Evolutionary conservation across 371 early-diverging fungal genomes (phyloP).

Genomic region (Zychaea mexicana): DNA sequence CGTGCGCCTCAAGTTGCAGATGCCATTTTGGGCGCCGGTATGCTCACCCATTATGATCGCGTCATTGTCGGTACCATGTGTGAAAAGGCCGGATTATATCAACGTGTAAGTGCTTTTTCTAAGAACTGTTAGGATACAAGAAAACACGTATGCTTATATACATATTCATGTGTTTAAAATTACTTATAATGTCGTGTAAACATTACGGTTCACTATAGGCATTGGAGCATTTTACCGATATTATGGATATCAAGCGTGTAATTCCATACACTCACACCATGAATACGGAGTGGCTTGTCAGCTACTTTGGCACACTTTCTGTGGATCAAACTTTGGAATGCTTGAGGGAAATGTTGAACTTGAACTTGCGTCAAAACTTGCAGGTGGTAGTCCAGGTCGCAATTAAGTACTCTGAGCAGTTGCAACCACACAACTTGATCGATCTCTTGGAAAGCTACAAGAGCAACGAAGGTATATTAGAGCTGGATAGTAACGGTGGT

Average conservation of each 20-base stretch:
- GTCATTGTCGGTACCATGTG: conserved; percentile 89
- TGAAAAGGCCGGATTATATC: conserved; percentile 96
- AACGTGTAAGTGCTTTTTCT: conserved; percentile 64
- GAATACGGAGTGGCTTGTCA: conserved; percentile 85
- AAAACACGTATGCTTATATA: background rate
- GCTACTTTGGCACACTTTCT: conserved; percentile 92
- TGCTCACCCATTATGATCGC: conserved; percentile 95
- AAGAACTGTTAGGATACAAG: too few species aligned
- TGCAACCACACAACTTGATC: conserved; percentile 87
- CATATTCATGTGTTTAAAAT: too few species aligned
- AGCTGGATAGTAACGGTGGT: background rate
- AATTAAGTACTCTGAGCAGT: conserved; percentile 94
- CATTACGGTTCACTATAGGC: too few species aligned
- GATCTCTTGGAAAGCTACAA: conserved; percentile 90
- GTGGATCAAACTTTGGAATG: conserved; percentile 95
- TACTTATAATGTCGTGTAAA: background rate
- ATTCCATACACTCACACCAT: conserved; percentile 88
- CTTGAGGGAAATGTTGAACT: conserved; percentile 84
- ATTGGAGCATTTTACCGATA: conserved; percentile 95
- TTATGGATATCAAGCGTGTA: conserved; percentile 95
- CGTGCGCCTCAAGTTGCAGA: conserved; percentile 98
- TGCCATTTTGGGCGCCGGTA: conserved; percentile 93
- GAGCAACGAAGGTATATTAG: conserved; percentile 90
- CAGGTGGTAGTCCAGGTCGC: conserved; percentile 95
- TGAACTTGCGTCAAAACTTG: conserved; percentile 92